These are phyloP conservation scores for Corchorus olitorius DNA, from an alignment of 345 rosid genomes.

Conservation along the genomic window DNA sequence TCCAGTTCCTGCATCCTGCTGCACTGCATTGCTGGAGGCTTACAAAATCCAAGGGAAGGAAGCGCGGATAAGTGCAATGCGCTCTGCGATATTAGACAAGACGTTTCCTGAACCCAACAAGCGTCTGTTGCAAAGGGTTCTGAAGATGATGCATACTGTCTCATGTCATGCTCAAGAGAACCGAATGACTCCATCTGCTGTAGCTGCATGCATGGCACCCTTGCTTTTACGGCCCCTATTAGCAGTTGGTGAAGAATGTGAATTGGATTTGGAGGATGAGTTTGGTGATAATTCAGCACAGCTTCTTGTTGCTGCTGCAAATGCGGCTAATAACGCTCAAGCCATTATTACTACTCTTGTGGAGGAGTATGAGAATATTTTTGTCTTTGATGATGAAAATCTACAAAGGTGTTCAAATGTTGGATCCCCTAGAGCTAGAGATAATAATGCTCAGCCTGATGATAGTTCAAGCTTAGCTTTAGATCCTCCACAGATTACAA, in stretches of 20 bases:
- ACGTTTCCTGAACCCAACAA: constrained; percentile 99
- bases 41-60: constrained; percentile 90
- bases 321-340: constrained; percentile 96
- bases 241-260: constrained; percentile 93
- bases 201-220: constrained; percentile 99
- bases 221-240: constrained; percentile 87
- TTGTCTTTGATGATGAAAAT: constrained; percentile 93
- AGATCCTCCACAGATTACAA: constrained; percentile 44
- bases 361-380: constrained; percentile 86
- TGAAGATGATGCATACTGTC: constrained; percentile 90
- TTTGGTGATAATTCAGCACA: constrained; percentile 93
- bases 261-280: constrained; percentile 72
- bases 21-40: constrained; percentile 95
- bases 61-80: constrained; percentile 78
- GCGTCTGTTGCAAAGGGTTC: constrained; percentile 84
- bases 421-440: constrained; percentile 52
- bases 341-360: constrained; percentile 77
- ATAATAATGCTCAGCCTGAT: constrained; percentile 40
- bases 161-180: constrained; percentile 85
- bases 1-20: constrained; percentile 97
- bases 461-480: constrained; percentile 43
- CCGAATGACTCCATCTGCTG: constrained; percentile 95
- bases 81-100: constrained; percentile 73
- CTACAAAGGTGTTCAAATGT: constrained; percentile 87
- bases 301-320: constrained; percentile 97